Evolutionary conservation across 2,329 filamentous ascomycete genomes (phyloP), one percentile per base, ranked within the genome.

Genomic region (Pseudofabraea citricarpa): DNA sequence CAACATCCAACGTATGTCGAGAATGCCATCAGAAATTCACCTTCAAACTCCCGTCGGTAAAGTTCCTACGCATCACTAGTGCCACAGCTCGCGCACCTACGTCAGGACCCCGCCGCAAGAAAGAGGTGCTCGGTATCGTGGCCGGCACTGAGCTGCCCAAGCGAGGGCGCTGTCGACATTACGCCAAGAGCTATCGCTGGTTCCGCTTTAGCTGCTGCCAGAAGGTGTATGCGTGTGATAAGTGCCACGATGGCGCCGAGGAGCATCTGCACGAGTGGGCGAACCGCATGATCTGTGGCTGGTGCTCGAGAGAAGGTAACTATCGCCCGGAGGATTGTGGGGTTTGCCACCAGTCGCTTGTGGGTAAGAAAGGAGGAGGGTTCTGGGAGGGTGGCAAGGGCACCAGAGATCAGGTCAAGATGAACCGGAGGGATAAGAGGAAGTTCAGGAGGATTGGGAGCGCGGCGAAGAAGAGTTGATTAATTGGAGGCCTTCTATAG

Each of bases 311-410:
- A 40, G 88, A 94, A 69, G 87, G 91, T 66, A 81, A 81, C 51
- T 94, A 88, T 64, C 71, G 81, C 18, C 81, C 85, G 2, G 85
- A 90, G 58, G 81, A 83, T 48, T 94, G 88, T 62, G 74, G 70
- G 1, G 79, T 87, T 56, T 94, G 88, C 58, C 84, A 83, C 38
- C 71, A 81, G 24, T 77, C 74, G 39, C 75, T 93, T 10, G 74
- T 90, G 41, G 81, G 85, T 0, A 72, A 65, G 51, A 83, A 79
- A 57, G 77, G 78, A 3, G 70, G 69, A 33, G 88, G 88, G 0
- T 94, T 90, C 65, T 94, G 88, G 88, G 88, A 94, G 68, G 88
- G 88, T 9, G 88, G 88, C 2, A 88, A 85, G 61, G 86, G 86
- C 2, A 90, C 86, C n/a, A 71, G 87, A 48, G 85, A 90, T 59